phyloP scores from a whole-genome alignment of 2,329 filamentous ascomycete species.

The Beauveria pseudobassiana region DNA sequence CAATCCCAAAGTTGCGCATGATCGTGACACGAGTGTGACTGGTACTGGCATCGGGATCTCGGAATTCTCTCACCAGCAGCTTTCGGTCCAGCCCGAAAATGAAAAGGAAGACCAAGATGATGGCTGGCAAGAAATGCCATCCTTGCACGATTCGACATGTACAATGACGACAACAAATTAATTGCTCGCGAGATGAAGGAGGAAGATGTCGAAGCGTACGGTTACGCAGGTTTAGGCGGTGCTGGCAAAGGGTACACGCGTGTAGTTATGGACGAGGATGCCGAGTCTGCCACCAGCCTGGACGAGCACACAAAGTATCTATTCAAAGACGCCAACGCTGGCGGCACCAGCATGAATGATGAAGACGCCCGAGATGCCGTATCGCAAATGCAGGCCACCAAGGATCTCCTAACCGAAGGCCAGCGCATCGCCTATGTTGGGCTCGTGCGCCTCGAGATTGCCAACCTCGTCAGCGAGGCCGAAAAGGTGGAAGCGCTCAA shows the following conservation, averaged over 20 bases:
- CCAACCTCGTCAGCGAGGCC: conserved; percentile 64
- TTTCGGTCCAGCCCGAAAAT: conserved; percentile 50
- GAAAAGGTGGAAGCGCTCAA: conserved; percentile 55
- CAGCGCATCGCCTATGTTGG: conserved; percentile 96
- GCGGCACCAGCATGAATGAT: conserved; percentile 56
- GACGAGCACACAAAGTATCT: conserved; percentile 96
- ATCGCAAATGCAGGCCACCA: conserved; percentile 90
- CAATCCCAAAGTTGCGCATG: conserved; percentile 19
- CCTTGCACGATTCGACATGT: conserved; percentile 87
- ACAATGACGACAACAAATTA: conserved; percentile 85
- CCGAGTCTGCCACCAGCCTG: conserved; percentile 87
- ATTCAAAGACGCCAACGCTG: conserved; percentile 67
- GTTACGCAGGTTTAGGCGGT: conserved; percentile 72
- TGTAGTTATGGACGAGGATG: conserved; percentile 92
- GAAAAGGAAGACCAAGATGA: conserved; percentile 52
- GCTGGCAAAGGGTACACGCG: conserved; percentile 93
- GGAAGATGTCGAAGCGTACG: conserved; percentile 57
- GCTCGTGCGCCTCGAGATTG: conserved; percentile 72
- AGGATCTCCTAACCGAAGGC: conserved; percentile 88
- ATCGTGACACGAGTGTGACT: conserved; percentile 31
- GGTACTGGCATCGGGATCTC: conserved; percentile 43
- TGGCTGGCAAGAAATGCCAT: conserved; percentile 89
- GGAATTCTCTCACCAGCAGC: conserved; percentile 86
- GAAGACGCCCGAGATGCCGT: conserved; percentile 81
- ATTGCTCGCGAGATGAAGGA: conserved; percentile 76